phyloP scores from a whole-genome alignment of 495 filamentous ascomycete species.

The Talaromyces adpressus region DNA sequence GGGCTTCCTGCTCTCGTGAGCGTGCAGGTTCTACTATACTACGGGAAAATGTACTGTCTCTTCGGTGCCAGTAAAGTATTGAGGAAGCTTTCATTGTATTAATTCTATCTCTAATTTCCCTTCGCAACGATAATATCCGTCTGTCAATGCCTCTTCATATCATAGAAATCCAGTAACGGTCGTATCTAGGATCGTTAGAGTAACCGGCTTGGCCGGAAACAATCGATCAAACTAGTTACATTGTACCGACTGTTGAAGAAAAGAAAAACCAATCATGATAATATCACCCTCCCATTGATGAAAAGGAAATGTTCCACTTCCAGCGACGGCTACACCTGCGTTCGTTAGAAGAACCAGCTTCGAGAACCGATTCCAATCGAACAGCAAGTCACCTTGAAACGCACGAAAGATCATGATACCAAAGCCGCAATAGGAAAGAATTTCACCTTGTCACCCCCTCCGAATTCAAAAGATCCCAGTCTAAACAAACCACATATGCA shows the following conservation, averaged over 20 bases:
- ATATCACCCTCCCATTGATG: background rate
- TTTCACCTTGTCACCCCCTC: background rate
- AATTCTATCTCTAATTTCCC: background rate
- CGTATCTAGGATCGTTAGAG: slow-evolving; percentile 2
- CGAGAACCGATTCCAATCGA: background rate
- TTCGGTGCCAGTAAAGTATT: background rate
- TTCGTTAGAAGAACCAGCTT: background rate
- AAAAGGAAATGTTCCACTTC: background rate
- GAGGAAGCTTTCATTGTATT: background rate
- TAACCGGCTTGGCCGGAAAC: slow-evolving; percentile 1
- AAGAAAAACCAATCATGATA: background rate
- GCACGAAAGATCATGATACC: background rate
- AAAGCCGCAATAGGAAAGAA: background rate
- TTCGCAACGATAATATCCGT: background rate
- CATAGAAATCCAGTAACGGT: background rate
- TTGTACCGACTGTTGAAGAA: background rate
- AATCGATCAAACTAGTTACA: slow-evolving; percentile 2
- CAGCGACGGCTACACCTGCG: background rate
- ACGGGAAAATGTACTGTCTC: background rate
- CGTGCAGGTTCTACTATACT: background rate
- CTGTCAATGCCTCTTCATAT: background rate
- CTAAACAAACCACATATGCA: slow-evolving; percentile 9
- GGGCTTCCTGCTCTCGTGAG: too few species aligned
- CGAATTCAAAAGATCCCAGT: background rate
- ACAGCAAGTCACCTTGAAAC: background rate